Percentiles rank a stretch among this genome's conserved stretches.
Conservation (phyloP, 495 filamentous ascomycete species). For the Xylaria sp. region DNA sequence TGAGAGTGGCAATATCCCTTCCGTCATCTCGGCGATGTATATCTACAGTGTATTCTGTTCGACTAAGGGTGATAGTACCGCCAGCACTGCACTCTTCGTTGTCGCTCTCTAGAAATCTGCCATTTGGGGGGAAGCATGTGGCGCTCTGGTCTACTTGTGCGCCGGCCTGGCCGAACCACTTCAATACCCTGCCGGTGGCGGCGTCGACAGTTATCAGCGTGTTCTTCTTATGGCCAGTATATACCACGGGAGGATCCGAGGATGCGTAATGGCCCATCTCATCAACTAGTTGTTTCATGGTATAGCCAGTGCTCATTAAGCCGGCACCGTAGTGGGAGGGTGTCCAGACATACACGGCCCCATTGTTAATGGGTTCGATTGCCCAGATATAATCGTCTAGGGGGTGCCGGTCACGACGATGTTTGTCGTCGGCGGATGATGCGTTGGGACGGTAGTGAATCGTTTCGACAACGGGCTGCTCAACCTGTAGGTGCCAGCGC, state of each 20-base stretch:
- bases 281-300: constrained; percentile 83
- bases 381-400: constrained; percentile 94
- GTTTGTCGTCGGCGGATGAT: constrained; percentile 61
- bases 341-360: constrained; percentile 86
- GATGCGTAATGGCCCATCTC: constrained; percentile 74
- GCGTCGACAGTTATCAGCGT: constrained; percentile 89
- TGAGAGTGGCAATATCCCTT: constrained; percentile 84
- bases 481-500: constrained; percentile 83
- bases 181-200: constrained; percentile 73
- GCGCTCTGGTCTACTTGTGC: constrained; percentile 55
- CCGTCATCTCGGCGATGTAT: constrained; percentile 80
- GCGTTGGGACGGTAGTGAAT: constrained; percentile 78
- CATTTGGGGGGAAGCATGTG: constrained; percentile 66
- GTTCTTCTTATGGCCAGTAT: constrained; percentile 90
- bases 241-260: constrained; percentile 75
- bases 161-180: constrained; percentile 55
- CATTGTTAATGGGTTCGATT: constrained; percentile 89
- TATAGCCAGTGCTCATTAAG: constrained; percentile 80
- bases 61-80: constrained; percentile 77
- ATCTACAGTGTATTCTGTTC: constrained; percentile 84
- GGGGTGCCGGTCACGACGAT: constrained; percentile 55
- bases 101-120: constrained; percentile 61
- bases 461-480: constrained; percentile 88
- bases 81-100: constrained; percentile 74
- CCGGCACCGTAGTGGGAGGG: constrained; percentile 71